Evolutionary conservation across 148 eudicot genomes (phyloP), one percentile per base, ranked within the genome.

Genomic region (Vaccinium vitisidaea): DNA sequence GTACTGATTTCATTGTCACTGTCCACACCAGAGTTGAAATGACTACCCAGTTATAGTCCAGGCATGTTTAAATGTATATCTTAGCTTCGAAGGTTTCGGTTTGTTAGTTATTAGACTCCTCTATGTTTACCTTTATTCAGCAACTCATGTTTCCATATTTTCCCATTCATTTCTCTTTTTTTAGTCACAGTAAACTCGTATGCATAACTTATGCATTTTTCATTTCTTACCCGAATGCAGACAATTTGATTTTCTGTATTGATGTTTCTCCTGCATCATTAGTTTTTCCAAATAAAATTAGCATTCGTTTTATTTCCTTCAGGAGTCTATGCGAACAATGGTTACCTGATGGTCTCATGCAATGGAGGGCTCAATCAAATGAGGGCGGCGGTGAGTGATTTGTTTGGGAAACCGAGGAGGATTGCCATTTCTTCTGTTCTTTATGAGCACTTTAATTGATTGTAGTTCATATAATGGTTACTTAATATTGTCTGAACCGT

Each of bases 341-440:
- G 99, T 81, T 96, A 96, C 87, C 85, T 96, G 67, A 90, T 96
- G 98, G 95, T 96, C 89, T 96, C 99, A n/a, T 96, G 99, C 92
- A 96, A 96, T 88, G 99, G 99, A 88, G 99, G 99, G 85, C 99
- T 96, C 83, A 96, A 96, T 89, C 99, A 96, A 87, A 96, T 96
- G 99, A 93, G 99, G 81, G 90, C 99, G 79, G 99, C 97, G 69
- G 99, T 96, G 87, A 92, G 98, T 93, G 54, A 23, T 86, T 81
- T 58, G 21, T 67, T 55, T 27, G 49, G 27, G 55, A 39, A 43
- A 75, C 58, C 59, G 63, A 43, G 39, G 15, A 13, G 81, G 70
- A 63, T 80, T 76, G 58, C 55, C 74, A 46, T 13, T 82, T 65
- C 50, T 67, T 85, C 77, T 69, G 39, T 46, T 27, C 48, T 48